Evolutionary conservation across 345 rosid genomes (phyloP).

Genomic region (Jatropha curcas): DNA sequence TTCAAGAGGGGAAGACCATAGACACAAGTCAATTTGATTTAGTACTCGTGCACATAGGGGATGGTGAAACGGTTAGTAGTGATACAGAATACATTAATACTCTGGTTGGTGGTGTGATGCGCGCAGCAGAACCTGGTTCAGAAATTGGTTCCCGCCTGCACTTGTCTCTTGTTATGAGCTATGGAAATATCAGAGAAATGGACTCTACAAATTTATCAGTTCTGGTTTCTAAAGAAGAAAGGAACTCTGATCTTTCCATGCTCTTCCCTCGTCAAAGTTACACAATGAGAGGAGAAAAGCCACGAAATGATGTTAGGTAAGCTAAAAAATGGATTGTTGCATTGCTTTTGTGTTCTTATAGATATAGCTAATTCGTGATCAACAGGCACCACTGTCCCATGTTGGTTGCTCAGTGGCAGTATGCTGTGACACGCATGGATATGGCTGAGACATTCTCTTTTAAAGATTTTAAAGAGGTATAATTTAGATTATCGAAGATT

Average conservation of each 20-base stretch:
- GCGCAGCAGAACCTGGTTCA: slow-evolving; percentile 53
- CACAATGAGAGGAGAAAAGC: slow-evolving; percentile 72
- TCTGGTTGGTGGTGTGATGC: slow-evolving; percentile 52
- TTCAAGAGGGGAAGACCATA: slow-evolving; percentile 52
- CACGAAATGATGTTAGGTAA: slow-evolving; percentile 69
- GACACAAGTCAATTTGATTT: slow-evolving; percentile 60
- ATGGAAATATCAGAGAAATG: slow-evolving; percentile 48
- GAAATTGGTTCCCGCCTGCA: slow-evolving; percentile 61
- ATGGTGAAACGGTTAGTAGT: slow-evolving; percentile 31
- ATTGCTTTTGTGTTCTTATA: not conserved
- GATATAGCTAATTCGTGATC: slow-evolving; percentile 23
- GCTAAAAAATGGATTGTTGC: slow-evolving; percentile 18
- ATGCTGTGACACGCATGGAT: slow-evolving; percentile 86
- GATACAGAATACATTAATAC: slow-evolving; percentile 45
- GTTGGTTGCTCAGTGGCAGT: slow-evolving; percentile 85
- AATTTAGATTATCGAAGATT: not conserved
- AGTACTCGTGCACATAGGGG: slow-evolving; percentile 64
- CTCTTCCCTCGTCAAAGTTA: slow-evolving; percentile 79
- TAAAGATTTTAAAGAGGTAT: slow-evolving; percentile 71
- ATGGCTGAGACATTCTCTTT: slow-evolving; percentile 59
- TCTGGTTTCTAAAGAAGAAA: slow-evolving; percentile 33
- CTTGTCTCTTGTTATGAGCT: slow-evolving; percentile 75
- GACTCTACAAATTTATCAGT: slow-evolving; percentile 43
- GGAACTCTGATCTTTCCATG: slow-evolving; percentile 39
- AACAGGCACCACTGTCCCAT: slow-evolving; percentile 78